Conservation (phyloP, 495 filamentous ascomycete species). For the Neurospora sp. region DNA sequence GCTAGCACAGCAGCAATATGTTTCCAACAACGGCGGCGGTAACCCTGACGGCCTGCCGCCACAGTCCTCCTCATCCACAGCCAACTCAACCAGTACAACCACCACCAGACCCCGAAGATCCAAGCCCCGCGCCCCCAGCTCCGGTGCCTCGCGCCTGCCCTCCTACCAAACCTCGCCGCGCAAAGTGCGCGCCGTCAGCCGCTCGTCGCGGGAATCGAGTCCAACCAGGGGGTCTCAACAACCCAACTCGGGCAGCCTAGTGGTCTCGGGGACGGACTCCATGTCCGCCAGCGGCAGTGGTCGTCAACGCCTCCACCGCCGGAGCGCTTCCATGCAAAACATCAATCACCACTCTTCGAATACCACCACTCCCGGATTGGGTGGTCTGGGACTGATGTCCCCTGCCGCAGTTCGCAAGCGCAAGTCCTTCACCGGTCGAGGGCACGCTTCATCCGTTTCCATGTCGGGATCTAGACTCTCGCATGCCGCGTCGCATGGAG, state of each 20-base stretch:
- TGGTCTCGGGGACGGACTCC: background rate
- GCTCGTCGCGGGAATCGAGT: conserved; percentile 1
- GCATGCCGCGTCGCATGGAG: background rate
- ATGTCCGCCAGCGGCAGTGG: conserved; percentile 13
- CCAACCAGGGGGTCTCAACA: background rate
- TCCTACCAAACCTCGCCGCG: conserved; percentile 24
- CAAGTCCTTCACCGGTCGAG: conserved; percentile 16
- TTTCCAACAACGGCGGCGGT: background rate
- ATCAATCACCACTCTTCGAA: conserved; percentile 9
- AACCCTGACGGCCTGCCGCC: background rate
- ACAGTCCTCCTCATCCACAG: background rate
- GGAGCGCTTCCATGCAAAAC: conserved; percentile 19
- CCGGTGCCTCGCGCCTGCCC: conserved; percentile 28
- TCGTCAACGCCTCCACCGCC: conserved; percentile 13
- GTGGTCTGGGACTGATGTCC: background rate
- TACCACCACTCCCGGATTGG: background rate
- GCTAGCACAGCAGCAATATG: background rate
- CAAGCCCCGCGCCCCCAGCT: conserved; percentile 33
- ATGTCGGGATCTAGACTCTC: background rate
- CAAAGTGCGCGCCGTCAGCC: conserved; percentile 22
- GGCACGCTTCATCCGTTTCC: background rate
- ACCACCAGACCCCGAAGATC: conserved; percentile 17
- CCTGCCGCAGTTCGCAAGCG: conserved; percentile 17
- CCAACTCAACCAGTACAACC: background rate
- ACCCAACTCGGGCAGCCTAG: background rate